These are phyloP conservation scores for Neofusicoccum ribis DNA, from an alignment of 2,329 filamentous ascomycete species.

Conservation along the genomic window DNA sequence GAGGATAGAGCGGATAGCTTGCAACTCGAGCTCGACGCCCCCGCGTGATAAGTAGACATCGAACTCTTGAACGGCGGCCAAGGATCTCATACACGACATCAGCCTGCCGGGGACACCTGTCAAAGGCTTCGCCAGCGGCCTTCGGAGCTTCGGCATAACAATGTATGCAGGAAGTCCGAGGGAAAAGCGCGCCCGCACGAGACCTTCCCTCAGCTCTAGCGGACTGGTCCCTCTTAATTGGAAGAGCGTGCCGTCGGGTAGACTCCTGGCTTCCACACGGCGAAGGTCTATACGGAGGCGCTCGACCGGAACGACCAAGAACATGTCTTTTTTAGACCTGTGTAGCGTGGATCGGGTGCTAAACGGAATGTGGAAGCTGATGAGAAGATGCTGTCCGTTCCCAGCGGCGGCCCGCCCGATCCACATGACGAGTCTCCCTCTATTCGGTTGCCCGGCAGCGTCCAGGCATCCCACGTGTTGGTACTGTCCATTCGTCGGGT, in stretches of 20 bases:
- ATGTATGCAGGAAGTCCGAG: not conserved
- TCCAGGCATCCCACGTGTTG: not conserved
- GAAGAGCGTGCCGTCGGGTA: not conserved
- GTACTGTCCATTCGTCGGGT: not conserved
- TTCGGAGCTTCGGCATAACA: not conserved
- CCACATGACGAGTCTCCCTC: not conserved
- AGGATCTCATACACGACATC: not conserved
- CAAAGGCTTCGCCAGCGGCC: conserved; percentile 6
- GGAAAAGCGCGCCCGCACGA: not conserved
- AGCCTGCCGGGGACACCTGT: not conserved
- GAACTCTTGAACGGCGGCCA: not conserved
- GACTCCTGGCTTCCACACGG: not conserved
- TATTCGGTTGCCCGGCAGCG: not conserved
- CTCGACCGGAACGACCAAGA: not conserved
- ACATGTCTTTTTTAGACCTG: not conserved
- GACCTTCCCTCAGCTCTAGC: not conserved
- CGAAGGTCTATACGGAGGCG: not conserved
- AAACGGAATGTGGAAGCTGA: not conserved
- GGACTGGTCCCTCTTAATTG: not conserved
- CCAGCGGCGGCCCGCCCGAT: not conserved
- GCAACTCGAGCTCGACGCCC: not conserved
- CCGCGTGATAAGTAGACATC: not conserved
- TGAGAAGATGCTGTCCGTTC: not conserved
- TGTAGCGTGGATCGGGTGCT: not conserved
- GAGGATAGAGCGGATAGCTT: not conserved